Conservation (phyloP, 2,329 filamentous ascomycete genomes). For the Cladosporium oxysporum region DNA sequence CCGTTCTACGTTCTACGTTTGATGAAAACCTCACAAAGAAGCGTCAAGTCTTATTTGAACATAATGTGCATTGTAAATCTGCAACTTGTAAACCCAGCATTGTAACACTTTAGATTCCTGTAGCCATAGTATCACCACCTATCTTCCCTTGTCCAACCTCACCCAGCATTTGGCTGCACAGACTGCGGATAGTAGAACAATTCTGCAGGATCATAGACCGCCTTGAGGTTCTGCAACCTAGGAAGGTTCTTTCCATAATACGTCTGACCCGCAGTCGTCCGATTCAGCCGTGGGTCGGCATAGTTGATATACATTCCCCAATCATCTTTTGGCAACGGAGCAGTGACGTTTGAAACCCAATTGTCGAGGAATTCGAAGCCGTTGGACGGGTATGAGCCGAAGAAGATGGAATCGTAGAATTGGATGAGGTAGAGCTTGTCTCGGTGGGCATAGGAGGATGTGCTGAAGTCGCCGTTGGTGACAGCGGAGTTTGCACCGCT, state of each 20-base stretch:
- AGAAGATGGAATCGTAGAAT: conserved; percentile 22
- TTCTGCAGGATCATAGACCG: conserved; percentile 8
- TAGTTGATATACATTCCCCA: conserved; percentile 27
- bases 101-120: not conserved
- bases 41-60: not conserved
- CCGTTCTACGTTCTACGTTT: not conserved
- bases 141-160: not conserved
- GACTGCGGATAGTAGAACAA: conserved; percentile 13
- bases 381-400: conserved; percentile 17
- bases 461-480: conserved; percentile 22
- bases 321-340: conserved; percentile 13
- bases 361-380: conserved; percentile 23
- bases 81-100: not conserved
- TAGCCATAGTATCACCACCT: not conserved
- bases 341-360: conserved; percentile 20
- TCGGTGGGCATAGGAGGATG: conserved; percentile 23
- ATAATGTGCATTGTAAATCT: not conserved
- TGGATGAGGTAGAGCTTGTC: conserved; percentile 25
- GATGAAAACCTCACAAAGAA: not conserved
- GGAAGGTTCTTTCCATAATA: conserved; percentile 15
- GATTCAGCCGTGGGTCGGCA: conserved; percentile 20
- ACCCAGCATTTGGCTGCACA: conserved; percentile 7
- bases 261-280: conserved; percentile 5
- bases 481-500: conserved; percentile 21
- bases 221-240: conserved; percentile 14